These are phyloP conservation scores for Ganoderma lingzhi DNA, from an alignment of 1,284 basidiomycete genomes.

Conservation along the genomic window DNA sequence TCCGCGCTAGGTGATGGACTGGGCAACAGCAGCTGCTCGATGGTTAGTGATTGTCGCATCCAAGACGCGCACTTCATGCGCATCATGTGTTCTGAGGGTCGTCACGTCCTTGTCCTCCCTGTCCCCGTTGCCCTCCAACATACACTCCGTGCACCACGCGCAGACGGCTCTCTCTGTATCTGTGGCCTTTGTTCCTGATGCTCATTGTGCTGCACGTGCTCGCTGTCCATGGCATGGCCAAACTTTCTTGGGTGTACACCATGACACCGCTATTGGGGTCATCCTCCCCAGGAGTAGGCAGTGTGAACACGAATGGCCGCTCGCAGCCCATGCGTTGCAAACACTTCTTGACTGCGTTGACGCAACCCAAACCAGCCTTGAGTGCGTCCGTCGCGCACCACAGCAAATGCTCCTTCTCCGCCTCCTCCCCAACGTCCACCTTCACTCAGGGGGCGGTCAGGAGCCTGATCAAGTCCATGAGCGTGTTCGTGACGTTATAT, in stretches of 20 bases:
- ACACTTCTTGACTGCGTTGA: constrained; percentile 83
- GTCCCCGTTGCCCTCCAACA: constrained; percentile 50
- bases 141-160: constrained; percentile 45
- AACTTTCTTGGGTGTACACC: constrained; percentile 56
- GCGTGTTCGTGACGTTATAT: constrained; percentile 87
- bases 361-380: constrained; percentile 89
- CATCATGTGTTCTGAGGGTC: constrained; percentile 41
- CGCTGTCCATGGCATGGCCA: constrained; percentile 38
- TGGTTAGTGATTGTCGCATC: constrained; percentile 14
- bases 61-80: constrained; percentile 16
- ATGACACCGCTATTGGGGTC: constrained; percentile 39
- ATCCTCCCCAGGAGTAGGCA: constrained; percentile 58
- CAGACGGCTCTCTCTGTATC: constrained; percentile 45
- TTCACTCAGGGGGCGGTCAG: constrained; percentile 66
- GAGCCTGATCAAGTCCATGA: constrained; percentile 88
- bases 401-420: constrained; percentile 81
- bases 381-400: constrained; percentile 88
- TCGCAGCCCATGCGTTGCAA: constrained; percentile 67
- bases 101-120: constrained; percentile 65
- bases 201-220: constrained; percentile 17
- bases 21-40: constrained; percentile 4
- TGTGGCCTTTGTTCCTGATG: constrained; percentile 3
- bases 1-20: constrained; percentile 1
- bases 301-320: constrained; percentile 68
- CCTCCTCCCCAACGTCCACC: constrained; percentile 73